Evolutionary conservation across 192 early-diverging fungal species (phyloP).

Genomic region (Coemansia nantahalensis): DNA sequence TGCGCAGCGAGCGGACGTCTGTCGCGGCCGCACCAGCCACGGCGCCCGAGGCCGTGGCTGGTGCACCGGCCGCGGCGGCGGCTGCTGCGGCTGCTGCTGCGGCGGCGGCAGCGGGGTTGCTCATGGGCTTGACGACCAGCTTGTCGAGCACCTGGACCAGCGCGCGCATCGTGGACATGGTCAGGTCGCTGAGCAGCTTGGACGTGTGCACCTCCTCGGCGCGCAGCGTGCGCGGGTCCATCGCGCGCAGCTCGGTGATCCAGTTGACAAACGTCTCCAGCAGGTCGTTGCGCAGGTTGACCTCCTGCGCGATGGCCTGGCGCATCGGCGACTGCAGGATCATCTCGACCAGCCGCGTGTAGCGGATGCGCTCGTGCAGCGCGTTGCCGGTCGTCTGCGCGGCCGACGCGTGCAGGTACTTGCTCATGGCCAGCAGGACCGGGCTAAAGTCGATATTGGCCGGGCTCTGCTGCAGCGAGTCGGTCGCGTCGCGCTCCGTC

Average conservation of each 20-base stretch:
- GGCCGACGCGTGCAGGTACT: constrained; percentile 45
- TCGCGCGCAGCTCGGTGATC: constrained; percentile 51
- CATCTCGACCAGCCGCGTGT: constrained; percentile 46
- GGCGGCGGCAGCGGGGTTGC: constrained; percentile 3
- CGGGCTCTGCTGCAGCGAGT: constrained; percentile 39
- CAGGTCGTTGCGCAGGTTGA: constrained; percentile 52
- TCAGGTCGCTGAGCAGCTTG: constrained; percentile 47
- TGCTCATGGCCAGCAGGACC: constrained; percentile 44
- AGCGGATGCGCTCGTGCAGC: constrained; percentile 45
- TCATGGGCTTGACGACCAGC: constrained; percentile 51
- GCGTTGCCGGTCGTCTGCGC: constrained; percentile 35
- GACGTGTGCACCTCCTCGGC: constrained; percentile 34
- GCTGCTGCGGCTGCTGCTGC: background rate
- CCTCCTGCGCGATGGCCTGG: constrained; percentile 46
- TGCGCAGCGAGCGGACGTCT: constrained; percentile 45
- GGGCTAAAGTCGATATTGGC: constrained; percentile 52
- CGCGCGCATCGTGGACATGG: constrained; percentile 42
- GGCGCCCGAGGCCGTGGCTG: too few relatives aligned
- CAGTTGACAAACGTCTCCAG: constrained; percentile 53
- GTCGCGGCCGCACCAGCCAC: constrained; percentile 1
- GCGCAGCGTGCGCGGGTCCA: constrained; percentile 51
- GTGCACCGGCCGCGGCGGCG: too few relatives aligned
- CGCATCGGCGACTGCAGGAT: constrained; percentile 51
- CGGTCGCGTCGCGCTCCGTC: constrained; percentile 42
- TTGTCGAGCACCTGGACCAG: constrained; percentile 50